A percentile compares a stretch with the other conserved stretches of the same genome.
Evolutionary conservation across 75 land plant species (phyloP).

Genomic region (Pseudotsuga menziesii): DNA sequence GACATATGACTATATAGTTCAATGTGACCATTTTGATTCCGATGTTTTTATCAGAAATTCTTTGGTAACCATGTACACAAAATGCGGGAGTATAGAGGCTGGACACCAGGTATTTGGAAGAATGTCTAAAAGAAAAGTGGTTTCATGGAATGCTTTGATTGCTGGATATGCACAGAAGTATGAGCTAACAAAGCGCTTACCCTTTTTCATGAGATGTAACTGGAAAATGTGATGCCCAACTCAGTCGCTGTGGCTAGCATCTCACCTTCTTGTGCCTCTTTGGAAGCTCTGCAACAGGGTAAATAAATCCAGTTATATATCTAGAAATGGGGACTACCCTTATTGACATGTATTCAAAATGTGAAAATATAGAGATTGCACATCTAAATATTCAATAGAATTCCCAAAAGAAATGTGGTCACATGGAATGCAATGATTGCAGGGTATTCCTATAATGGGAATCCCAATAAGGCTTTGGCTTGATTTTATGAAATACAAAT

Average conservation of each 20-base stretch:
- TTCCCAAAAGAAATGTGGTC: slow-evolving; percentile 4
- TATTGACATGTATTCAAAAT: slow-evolving; percentile 23
- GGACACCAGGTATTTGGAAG: slow-evolving; percentile 10
- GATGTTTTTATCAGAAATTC: neutral
- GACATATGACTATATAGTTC: neutral
- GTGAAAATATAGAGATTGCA: slow-evolving; percentile 15
- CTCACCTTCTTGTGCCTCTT: neutral
- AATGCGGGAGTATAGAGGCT: slow-evolving; percentile 16
- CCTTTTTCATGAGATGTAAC: slow-evolving; percentile 13
- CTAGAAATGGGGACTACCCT: slow-evolving; percentile 12
- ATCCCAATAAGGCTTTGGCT: slow-evolving; percentile 3
- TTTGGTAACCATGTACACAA: slow-evolving; percentile 11
- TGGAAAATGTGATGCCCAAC: slow-evolving; percentile 2
- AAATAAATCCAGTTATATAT: slow-evolving; percentile 2
- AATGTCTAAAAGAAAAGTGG: slow-evolving; percentile 5
- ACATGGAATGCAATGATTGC: slow-evolving; percentile 25
- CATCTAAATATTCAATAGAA: slow-evolving; percentile 10
- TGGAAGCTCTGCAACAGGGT: slow-evolving; percentile 7
- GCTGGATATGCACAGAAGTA: slow-evolving; percentile 9
- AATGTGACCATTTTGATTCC: neutral
- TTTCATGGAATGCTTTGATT: slow-evolving; percentile 19
- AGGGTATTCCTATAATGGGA: slow-evolving; percentile 22
- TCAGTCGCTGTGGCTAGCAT: neutral
- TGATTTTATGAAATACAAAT: slow-evolving; percentile 18
- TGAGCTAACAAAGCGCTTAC: slow-evolving; percentile 8